Evolutionary conservation across 2,329 filamentous ascomycete species (phyloP), one percentile per base, ranked within the genome.

Genomic region (Fusarium camptoceras): DNA sequence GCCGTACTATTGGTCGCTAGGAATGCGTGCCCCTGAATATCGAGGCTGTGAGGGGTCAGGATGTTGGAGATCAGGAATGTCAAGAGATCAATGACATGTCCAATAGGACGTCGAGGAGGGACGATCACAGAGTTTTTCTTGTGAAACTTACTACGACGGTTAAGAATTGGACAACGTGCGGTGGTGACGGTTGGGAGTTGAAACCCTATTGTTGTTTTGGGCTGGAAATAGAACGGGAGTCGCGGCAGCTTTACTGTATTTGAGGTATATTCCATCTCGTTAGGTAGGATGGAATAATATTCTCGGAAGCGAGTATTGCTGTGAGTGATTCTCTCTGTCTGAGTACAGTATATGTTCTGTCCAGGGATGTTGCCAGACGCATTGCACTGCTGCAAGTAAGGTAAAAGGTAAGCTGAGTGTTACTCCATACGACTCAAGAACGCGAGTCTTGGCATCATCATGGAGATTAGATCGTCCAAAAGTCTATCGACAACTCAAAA

Each of bases 1-100:
- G 46, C 20, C 11, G 41, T 46, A 47, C 41, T 44, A 70, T 70
- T 70, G 66, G 67, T 31, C 41, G 39, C 14, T 54, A 37, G 55
- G 46, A 62, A 61, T 50, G 50, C 18, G 24, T 50, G 59, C 66
- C 66, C 66, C 66, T 70, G 66, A 70, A 70, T 55, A 70, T 67
- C 67, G 57, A 55, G 66, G 59, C 59, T 61, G 65, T 66, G 63
- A 50, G 48, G 54, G 63, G 56, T 55, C 25, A 44, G 30, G 46
- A 51, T 43, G 46, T 51, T 53, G 63, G 49, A 66, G 64, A 66
- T 66, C 63, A 67, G 41, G 56, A 66, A 51, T 61, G 62, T 39
- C 24, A 50, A 53, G 46, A 62, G 49, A 66, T 66, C 64, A 25
- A 56, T 34, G 34, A 22, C 5, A 37, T 39, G 30, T 10, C 54